Conservation (phyloP, 2,329 filamentous ascomycete genomes). For the Emergomyces orientalis region DNA sequence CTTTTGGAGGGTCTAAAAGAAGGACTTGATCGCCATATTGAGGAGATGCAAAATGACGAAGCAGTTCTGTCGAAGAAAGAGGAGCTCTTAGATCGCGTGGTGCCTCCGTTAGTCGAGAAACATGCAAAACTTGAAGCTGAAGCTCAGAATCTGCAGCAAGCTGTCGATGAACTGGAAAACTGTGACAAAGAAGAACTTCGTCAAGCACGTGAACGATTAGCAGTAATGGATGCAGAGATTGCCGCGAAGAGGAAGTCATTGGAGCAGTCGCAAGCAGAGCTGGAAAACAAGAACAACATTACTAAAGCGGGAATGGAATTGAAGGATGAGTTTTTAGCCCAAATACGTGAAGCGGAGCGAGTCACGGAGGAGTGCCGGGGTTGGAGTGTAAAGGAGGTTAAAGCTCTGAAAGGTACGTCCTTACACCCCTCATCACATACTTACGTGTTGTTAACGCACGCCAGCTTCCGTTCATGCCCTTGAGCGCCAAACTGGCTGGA, state of each 20-base stretch:
- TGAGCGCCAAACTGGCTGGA: slow-evolving; percentile 38
- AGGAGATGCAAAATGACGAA: slow-evolving; percentile 69
- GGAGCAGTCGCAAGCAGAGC: slow-evolving; percentile 55
- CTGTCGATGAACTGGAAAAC: slow-evolving; percentile 50
- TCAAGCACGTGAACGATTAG: slow-evolving; percentile 59
- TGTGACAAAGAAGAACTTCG: slow-evolving; percentile 74
- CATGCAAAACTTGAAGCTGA: slow-evolving; percentile 55
- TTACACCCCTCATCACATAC: not conserved
- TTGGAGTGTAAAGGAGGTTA: slow-evolving; percentile 77
- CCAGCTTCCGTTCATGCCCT: slow-evolving; percentile 32
- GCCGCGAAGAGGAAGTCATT: slow-evolving; percentile 60
- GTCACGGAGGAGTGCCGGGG: slow-evolving; percentile 80
- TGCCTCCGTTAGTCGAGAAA: slow-evolving; percentile 57
- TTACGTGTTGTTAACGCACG: slow-evolving; percentile 9
- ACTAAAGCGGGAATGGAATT: slow-evolving; percentile 55
- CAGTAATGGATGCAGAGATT: slow-evolving; percentile 56
- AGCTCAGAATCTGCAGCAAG: slow-evolving; percentile 56
- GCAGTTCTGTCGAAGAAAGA: slow-evolving; percentile 58
- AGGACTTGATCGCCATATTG: slow-evolving; percentile 63
- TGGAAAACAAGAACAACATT: slow-evolving; percentile 56
- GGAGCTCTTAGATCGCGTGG: slow-evolving; percentile 53
- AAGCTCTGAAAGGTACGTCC: slow-evolving; percentile 59
- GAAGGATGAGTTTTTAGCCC: slow-evolving; percentile 60
- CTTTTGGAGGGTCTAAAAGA: slow-evolving; percentile 73
- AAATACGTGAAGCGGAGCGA: slow-evolving; percentile 74